Evolutionary conservation across 2,329 filamentous ascomycete genomes (phyloP).

Genomic region (Pleurostoma richardsiae): DNA sequence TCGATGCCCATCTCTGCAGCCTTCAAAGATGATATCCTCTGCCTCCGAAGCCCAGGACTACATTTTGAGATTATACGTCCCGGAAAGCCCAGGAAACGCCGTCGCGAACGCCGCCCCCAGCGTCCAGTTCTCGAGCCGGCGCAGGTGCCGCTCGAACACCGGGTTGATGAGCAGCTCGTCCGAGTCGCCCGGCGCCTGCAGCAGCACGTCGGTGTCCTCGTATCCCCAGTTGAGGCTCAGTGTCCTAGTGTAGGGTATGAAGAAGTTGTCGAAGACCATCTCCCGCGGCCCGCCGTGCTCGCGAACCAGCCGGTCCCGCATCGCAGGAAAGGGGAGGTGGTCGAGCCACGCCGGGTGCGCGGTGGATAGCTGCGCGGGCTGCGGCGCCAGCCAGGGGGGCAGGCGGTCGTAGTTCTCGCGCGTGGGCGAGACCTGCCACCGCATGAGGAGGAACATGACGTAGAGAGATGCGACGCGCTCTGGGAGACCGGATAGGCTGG

Average conservation of each 20-base stretch:
- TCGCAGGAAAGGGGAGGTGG: constrained; percentile 71
- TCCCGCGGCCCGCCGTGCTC: constrained; percentile 35
- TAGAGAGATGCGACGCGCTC: constrained; percentile 80
- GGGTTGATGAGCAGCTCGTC: constrained; percentile 78
- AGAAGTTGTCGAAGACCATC: constrained; percentile 74
- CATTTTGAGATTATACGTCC: constrained; percentile 33
- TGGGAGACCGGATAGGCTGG: constrained; percentile 70
- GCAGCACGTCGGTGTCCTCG: constrained; percentile 64
- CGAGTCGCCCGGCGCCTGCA: constrained; percentile 44
- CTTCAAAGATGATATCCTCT: no score
- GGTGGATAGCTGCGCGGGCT: constrained; percentile 58
- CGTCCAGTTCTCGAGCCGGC: constrained; percentile 75
- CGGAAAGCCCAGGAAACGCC: constrained; percentile 54
- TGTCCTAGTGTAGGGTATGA: constrained; percentile 73
- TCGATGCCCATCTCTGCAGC: no score
- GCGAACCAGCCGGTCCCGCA: constrained; percentile 63
- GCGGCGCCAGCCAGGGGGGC: constrained; percentile 67
- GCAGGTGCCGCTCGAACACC: constrained; percentile 76
- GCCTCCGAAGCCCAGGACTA: no score
- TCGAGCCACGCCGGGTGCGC: constrained; percentile 80
- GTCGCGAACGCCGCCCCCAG: constrained; percentile 65
- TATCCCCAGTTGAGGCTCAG: constrained; percentile 82
- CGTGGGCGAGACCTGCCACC: constrained; percentile 78
- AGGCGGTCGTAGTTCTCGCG: constrained; percentile 74
- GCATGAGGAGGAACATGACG: constrained; percentile 81